These are phyloP conservation scores for Tetraselmis chui DNA, from an alignment of 139 green algal genomes.

Conservation along the genomic window DNA sequence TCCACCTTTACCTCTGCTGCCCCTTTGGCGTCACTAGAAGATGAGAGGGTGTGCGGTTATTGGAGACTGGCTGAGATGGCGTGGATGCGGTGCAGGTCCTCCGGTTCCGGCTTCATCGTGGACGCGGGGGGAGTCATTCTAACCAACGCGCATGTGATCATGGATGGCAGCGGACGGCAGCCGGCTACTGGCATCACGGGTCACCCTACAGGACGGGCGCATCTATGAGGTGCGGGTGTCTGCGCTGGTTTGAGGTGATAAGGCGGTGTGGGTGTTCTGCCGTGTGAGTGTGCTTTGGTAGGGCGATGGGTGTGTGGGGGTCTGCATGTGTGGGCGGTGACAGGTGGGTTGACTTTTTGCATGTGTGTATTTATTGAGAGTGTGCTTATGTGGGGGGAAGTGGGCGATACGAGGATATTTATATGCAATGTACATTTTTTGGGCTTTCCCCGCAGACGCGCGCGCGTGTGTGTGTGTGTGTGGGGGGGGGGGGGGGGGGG, in stretches of 20 bases:
- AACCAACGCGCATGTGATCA: slow-evolving; percentile 79
- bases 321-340: no score
- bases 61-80: slow-evolving; percentile 6
- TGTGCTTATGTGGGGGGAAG: no score
- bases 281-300: no score
- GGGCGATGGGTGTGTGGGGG: no score
- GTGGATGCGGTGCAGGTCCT: slow-evolving; percentile 20
- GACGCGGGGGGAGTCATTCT: slow-evolving; percentile 51
- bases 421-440: no score
- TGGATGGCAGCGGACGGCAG: slow-evolving; percentile 17
- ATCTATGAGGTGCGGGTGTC: slow-evolving; percentile 49
- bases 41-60: neutral
- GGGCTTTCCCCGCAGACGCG: no score
- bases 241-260: neutral
- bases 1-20: slow-evolving; percentile 55
- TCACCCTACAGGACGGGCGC: slow-evolving; percentile 71
- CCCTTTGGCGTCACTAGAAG: slow-evolving; percentile 23
- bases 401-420: no score
- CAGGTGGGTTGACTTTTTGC: no score
- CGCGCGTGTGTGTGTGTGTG: no score
- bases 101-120: slow-evolving; percentile 62
- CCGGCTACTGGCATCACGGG: slow-evolving; percentile 30
- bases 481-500: no score
- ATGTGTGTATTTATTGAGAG: no score
- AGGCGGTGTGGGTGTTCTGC: no score